Base-by-base conservation (phyloP, 208 protist species). In the Leishmania braziliensis region DNA sequence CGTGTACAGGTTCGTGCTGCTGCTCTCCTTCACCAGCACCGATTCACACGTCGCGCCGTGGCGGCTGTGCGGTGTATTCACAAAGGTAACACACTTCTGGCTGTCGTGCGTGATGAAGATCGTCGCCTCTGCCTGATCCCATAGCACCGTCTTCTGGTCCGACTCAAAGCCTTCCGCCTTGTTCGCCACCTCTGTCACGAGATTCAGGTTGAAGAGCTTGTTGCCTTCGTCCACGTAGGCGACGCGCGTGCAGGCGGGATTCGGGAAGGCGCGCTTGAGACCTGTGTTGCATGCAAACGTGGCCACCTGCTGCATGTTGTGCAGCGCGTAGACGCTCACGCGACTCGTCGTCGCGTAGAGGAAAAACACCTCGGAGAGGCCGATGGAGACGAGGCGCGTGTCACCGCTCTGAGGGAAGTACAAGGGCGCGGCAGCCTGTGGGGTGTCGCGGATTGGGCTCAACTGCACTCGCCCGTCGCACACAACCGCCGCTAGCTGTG, bases 91-190 rank as follows among this genome's bases (percentile, higher is more conserved):
- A 78, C 97, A 93, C 29, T 86, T 86, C 78, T 91, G 84, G 5
- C 33, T 78, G 82, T 98, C 90, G 85, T 92, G 81, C 2, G 89
- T 91, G 29, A 95, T 82, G 75, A 99, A 97, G 39, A 98, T 90
- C 16, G 92, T 96, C n/a, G 91, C 94, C 74, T 99, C 97, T 5
- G 84, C 86, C 75, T 91, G 82, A 79, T 99, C 98, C 98, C 98
- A 99, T 46, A 99, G 65, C 18, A 99, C 80, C 16, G 84, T 82
- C 29, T 91, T 92, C 75, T 93, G 90, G 23, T 84, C 82, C 26
- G 81, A 51, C 69, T 95, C 86, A 77, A 90, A 94, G 29, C 91
- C 88, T 66, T 98, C 94, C 18, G 96, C 91, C 74, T 88, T 82
- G 39, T 90, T 92, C 23, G 91, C 88, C 20, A 90, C 79, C 77